Conservation (phyloP, 169 alveolate species). For the Theileria orientalis region DNA sequence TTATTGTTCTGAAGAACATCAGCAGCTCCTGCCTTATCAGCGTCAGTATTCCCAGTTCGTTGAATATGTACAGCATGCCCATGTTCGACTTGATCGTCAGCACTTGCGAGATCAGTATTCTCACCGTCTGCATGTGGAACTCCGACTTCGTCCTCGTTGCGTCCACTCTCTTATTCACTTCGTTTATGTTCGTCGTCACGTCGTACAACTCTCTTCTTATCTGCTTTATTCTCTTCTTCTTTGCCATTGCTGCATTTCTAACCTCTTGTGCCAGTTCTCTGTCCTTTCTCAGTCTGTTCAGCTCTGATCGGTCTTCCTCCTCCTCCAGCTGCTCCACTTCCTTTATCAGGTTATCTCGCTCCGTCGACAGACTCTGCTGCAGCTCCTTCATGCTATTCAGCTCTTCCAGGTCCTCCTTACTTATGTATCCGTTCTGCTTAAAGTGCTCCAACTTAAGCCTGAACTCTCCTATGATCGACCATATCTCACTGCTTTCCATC, state of each 20-base stretch:
- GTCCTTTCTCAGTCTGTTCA: constrained; percentile 23
- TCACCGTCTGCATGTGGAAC: constrained; percentile 42
- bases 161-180: constrained; percentile 20
- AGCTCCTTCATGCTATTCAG: constrained; percentile 8
- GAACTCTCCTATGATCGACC: constrained; percentile 63
- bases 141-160: constrained; percentile 38
- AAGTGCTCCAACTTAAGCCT: constrained; percentile 52
- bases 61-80: constrained; percentile 16
- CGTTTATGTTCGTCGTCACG: constrained; percentile 34
- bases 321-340: constrained; percentile 13
- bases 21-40: constrained; percentile 37
- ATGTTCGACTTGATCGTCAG: constrained; percentile 41
- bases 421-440: constrained; percentile 28
- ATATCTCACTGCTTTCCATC: constrained; percentile 30
- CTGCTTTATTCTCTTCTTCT: constrained; percentile 42
- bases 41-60: constrained; percentile 43
- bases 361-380: constrained; percentile 39
- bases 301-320: constrained; percentile 4
- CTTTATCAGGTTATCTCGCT: constrained; percentile 40
- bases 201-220: constrained; percentile 30
- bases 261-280: too few relatives aligned
- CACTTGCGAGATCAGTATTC: constrained; percentile 36
- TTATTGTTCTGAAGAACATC: constrained; percentile 7
- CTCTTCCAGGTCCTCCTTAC: constrained; percentile 19
- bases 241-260: constrained; percentile 15